phyloP scores from a whole-genome alignment of 1,139 yeast species.

The Suhomyces choctaworum region DNA sequence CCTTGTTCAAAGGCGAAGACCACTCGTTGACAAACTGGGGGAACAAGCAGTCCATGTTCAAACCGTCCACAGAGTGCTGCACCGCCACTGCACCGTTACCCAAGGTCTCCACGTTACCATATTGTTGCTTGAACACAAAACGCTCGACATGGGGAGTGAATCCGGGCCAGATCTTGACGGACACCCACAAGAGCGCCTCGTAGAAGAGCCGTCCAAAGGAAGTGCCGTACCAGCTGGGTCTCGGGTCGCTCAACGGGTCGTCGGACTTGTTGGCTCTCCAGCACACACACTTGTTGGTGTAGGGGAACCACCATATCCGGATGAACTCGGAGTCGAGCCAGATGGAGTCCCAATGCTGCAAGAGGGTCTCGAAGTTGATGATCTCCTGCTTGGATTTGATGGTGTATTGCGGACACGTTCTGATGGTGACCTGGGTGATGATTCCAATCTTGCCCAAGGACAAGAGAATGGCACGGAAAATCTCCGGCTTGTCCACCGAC shows the following conservation, averaged over 20 bases:
- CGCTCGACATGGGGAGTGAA: conserved; percentile 82
- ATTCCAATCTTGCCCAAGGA: conserved; percentile 92
- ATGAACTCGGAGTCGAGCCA: conserved; percentile 93
- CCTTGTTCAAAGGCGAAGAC: conserved; percentile 84
- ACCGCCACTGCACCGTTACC: conserved; percentile 70
- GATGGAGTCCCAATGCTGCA: conserved; percentile 65
- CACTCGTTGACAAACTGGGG: conserved; percentile 96
- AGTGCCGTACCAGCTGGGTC: conserved; percentile 86
- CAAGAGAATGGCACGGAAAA: conserved; percentile 81
- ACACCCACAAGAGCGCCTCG: conserved; percentile 73
- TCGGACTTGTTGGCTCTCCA: conserved; percentile 84
- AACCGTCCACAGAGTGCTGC: conserved; percentile 79
- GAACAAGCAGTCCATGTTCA: conserved; percentile 94
- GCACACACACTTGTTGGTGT: conserved; percentile 76
- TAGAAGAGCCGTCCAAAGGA: conserved; percentile 73
- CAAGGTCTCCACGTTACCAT: conserved; percentile 70
- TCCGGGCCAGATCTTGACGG: conserved; percentile 70
- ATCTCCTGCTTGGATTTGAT: conserved; percentile 82
- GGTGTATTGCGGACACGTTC: conserved; percentile 83
- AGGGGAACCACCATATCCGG: conserved; percentile 98
- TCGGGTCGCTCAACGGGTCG: conserved; percentile 64
- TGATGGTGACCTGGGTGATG: conserved; percentile 81
- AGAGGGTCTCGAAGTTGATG: conserved; percentile 68
- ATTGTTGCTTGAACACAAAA: conserved; percentile 83
- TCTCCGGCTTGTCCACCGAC: conserved; percentile 61